Evolutionary conservation across 2,329 filamentous ascomycete species (phyloP).

Genomic region (Venturia carpophila): DNA sequence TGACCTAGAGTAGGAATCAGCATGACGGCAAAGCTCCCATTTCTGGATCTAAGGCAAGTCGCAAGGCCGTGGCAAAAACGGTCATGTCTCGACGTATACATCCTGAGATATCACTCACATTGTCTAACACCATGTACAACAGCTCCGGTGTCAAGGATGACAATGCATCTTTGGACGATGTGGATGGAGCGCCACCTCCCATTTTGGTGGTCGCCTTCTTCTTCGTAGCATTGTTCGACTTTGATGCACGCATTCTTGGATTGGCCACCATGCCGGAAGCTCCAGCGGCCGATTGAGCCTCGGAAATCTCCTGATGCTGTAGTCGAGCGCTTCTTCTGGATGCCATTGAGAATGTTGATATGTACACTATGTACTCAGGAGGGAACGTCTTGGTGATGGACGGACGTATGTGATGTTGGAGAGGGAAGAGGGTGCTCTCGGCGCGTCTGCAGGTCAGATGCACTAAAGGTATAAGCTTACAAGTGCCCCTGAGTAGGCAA

Average conservation of each 20-base stretch:
- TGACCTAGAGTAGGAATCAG: background rate
- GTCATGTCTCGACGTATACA: no score
- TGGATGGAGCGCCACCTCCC: background rate
- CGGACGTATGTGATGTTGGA: background rate
- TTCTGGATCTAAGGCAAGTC: background rate
- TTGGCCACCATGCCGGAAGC: background rate
- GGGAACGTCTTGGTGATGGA: background rate
- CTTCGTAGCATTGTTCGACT: background rate
- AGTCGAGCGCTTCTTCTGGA: slow-evolving; percentile 9
- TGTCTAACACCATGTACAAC: slow-evolving; percentile 3
- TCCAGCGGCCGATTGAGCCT: background rate
- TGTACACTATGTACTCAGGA: background rate
- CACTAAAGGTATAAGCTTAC: background rate
- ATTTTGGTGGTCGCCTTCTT: slow-evolving; percentile 4
- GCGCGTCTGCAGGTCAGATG: background rate
- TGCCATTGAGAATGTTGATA: slow-evolving; percentile 3
- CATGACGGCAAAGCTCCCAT: background rate
- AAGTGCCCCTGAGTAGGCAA: background rate
- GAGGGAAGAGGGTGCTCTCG: background rate
- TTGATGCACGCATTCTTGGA: background rate
- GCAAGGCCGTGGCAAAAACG: no score
- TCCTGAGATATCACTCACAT: background rate
- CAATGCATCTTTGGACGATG: background rate
- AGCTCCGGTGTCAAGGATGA: slow-evolving; percentile 11
- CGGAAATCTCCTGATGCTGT: background rate